Evolutionary conservation across 345 rosid species (phyloP).

Genomic region (Acer saccharum): DNA sequence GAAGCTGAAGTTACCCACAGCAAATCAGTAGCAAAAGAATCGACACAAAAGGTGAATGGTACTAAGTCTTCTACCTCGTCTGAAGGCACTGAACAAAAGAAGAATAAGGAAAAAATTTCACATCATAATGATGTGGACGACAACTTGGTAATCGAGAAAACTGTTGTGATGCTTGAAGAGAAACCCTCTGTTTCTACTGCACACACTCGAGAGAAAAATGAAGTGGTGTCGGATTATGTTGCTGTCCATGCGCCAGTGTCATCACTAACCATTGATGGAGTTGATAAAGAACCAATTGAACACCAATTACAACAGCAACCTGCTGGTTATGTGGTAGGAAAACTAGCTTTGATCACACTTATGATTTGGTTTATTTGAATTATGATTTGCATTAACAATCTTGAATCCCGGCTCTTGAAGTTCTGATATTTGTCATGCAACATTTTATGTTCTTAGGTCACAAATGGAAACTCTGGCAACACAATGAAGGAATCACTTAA

Average conservation of each 20-base stretch:
- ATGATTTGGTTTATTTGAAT: neutral
- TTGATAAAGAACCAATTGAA: constrained; percentile 38
- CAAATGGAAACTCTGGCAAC: constrained; percentile 36
- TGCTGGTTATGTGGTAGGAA: constrained; percentile 39
- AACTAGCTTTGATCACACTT: neutral
- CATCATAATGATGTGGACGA: constrained; percentile 55
- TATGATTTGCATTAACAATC: neutral
- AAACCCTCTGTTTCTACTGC: constrained; percentile 39
- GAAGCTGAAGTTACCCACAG: constrained; percentile 33
- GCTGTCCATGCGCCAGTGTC: constrained; percentile 37
- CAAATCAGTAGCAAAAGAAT: constrained; percentile 39
- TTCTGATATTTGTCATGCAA: constrained; percentile 20
- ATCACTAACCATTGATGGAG: constrained; percentile 15
- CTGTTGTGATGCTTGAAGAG: constrained; percentile 72
- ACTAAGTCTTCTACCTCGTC: constrained; percentile 34
- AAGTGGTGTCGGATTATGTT: constrained; percentile 33
- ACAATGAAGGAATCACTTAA: constrained; percentile 44
- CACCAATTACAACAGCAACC: constrained; percentile 33
- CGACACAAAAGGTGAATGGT: constrained; percentile 30
- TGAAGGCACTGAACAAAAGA: constrained; percentile 34
- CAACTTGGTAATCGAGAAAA: constrained; percentile 63
- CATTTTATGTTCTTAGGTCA: constrained; percentile 45
- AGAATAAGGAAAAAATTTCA: constrained; percentile 35
- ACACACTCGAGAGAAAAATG: constrained; percentile 37
- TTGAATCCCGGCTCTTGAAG: constrained; percentile 7